These are phyloP conservation scores for Aspergillus quadrilineatus DNA, from an alignment of 2,329 filamentous ascomycete genomes.

Conservation along the genomic window DNA sequence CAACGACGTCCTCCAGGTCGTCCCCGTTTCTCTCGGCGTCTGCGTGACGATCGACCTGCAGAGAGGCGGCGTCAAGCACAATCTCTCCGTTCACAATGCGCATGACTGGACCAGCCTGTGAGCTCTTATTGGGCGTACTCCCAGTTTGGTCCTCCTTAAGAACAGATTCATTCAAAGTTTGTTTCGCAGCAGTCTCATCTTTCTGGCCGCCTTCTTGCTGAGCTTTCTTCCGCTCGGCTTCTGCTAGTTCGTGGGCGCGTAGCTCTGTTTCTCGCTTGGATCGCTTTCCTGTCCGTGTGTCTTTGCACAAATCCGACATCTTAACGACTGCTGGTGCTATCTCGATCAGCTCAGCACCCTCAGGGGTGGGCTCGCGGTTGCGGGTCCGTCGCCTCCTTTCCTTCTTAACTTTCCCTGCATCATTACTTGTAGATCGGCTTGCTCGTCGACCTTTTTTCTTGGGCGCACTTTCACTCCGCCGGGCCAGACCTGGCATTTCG, in stretches of 20 bases:
- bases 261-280: constrained; percentile 59
- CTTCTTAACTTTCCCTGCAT: constrained; percentile 24
- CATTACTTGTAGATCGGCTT: constrained; percentile 26
- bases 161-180: constrained; percentile 26
- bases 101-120: constrained; percentile 47
- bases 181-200: constrained; percentile 26
- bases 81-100: constrained; percentile 59
- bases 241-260: constrained; percentile 57
- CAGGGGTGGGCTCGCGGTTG: constrained; percentile 46
- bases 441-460: constrained; percentile 28
- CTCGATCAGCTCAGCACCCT: constrained; percentile 48
- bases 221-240: constrained; percentile 47
- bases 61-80: constrained; percentile 52
- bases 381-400: constrained; percentile 28
- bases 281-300: constrained; percentile 54
- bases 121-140: constrained; percentile 23
- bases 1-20: constrained; percentile 46
- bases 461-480: constrained; percentile 20
- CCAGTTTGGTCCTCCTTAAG: constrained; percentile 22
- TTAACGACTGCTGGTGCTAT: constrained; percentile 56
- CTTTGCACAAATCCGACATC: constrained; percentile 59
- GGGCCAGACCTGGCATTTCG: constrained; percentile 23
- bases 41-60: constrained; percentile 57
- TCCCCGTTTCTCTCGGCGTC: constrained; percentile 51
- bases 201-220: constrained; percentile 32